These are phyloP conservation scores for Aspergillus calidoustus DNA, from an alignment of 2,329 filamentous ascomycete genomes.

Conservation along the genomic window DNA sequence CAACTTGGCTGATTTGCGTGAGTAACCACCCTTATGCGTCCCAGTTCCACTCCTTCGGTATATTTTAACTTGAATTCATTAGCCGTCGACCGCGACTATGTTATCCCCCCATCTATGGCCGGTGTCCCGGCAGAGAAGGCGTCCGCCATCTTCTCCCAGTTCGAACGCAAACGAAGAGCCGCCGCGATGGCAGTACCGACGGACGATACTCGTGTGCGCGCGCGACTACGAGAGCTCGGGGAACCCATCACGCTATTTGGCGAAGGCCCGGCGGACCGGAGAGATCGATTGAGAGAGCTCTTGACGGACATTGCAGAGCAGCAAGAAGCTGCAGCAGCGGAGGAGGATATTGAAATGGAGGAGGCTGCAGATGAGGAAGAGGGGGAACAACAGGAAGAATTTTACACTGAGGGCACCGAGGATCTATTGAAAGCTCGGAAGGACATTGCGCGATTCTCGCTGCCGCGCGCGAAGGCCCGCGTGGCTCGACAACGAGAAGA, in stretches of 20 bases:
- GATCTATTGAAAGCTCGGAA: conserved; percentile 76
- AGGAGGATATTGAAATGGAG: conserved; percentile 58
- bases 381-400: conserved; percentile 85
- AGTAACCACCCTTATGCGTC: conserved; percentile 37
- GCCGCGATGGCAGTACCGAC: conserved; percentile 91
- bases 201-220: conserved; percentile 84
- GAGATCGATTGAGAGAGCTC: conserved; percentile 83
- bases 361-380: conserved; percentile 57
- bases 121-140: conserved; percentile 80
- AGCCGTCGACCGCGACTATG: conserved; percentile 83
- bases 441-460: conserved; percentile 79
- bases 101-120: conserved; percentile 67
- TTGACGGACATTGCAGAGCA: conserved; percentile 74
- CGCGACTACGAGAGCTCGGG: conserved; percentile 80
- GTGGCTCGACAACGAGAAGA: conserved; percentile 79
- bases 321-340: conserved; percentile 53
- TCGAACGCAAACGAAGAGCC: conserved; percentile 87
- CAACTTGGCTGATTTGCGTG: conserved; percentile 67
- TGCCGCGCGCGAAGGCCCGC: conserved; percentile 79
- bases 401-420: conserved; percentile 83
- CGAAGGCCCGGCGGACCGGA: conserved; percentile 81
- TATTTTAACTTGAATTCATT: conserved; percentile 1
- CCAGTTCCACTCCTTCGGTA: background rate
- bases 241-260: conserved; percentile 95
- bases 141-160: conserved; percentile 82